Percentiles rank a stretch among this genome's conserved stretches.
These are phyloP conservation scores for Aspergillus cejpii DNA, from an alignment of 2,329 filamentous ascomycete genomes.

Conservation along the genomic window DNA sequence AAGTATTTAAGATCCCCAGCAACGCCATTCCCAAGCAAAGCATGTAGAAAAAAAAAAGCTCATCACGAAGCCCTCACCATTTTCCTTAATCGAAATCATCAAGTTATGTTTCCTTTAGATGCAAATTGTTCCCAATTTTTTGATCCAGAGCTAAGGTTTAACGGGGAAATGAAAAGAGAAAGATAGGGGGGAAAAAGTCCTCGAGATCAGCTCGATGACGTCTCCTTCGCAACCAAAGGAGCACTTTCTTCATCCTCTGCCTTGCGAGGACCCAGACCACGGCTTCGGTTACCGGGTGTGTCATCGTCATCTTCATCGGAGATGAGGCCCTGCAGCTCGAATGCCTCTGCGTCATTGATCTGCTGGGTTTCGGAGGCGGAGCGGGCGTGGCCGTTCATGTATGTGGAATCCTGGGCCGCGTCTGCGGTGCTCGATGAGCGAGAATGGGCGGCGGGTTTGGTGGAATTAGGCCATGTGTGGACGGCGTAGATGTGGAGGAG, in stretches of 20 bases:
- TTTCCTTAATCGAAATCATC: background rate
- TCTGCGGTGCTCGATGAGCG: conserved; percentile 8
- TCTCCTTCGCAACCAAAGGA: conserved; percentile 17
- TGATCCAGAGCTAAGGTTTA: no score
- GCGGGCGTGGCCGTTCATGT: conserved; percentile 42
- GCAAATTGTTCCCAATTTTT: background rate
- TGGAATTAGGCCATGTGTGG: conserved; percentile 43
- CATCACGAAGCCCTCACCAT: no score
- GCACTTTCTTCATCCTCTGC: conserved; percentile 27
- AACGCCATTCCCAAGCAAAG: background rate
- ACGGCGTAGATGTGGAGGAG: conserved; percentile 78
- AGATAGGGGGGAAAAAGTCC: background rate
- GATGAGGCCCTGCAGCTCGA: conserved; percentile 84
- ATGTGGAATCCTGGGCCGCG: conserved; percentile 1
- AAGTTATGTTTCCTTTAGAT: background rate
- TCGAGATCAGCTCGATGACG: conserved; percentile 1
- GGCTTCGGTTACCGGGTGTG: conserved; percentile 6
- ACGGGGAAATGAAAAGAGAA: background rate
- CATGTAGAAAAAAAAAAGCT: background rate
- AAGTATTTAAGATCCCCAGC: background rate
- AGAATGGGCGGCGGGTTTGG: conserved; percentile 12
- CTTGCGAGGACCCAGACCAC: conserved; percentile 25
- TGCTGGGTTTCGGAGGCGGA: conserved; percentile 41
- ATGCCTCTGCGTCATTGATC: conserved; percentile 78
- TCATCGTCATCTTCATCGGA: conserved; percentile 72